Evolutionary conservation across 306 rosid genomes (phyloP), one percentile per base, ranked within the genome.

Genomic region (Acacia acuminata): DNA sequence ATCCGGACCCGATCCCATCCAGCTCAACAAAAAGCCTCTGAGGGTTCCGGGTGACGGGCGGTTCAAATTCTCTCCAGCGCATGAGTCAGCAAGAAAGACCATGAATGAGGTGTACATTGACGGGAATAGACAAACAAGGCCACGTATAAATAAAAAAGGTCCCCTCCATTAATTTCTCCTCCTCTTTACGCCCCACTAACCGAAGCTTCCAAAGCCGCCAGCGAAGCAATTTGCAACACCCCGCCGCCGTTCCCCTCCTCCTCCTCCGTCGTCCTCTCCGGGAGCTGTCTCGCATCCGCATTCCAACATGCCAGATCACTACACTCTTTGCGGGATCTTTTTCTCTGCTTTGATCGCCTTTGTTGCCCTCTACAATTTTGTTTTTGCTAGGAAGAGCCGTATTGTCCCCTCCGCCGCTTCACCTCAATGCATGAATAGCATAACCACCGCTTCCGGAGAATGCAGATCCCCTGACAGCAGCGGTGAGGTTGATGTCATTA

Each of bases 401-500:
- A 17, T 82, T 27, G 81, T 36, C 85, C 71, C 86, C 2, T 47
- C 50, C 36, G 86, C 58, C 67, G 79, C 79, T 55, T 77, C 68
- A 36, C 55, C 55, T 30, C 91, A 64, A 51, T 65, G 87, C 85
- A 75, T 79, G 71, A 76, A 83, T 48, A 89, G 84, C 75, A 50
- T 87, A 67, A 78, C 87, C 34, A 85, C 90, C 73, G 76, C 81
- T 0, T 73, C 81, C 45, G 93, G 87, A 75, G 92, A 93, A 84
- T 89, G 96, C 75, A 85, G 88, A 89, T 91, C 97, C 75, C 75
- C 58, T 8, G 77, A 55, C 27, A 77, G 71, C 20, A 60, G 38
- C 11, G 82, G 80, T 8, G 90, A 85, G 64, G 85, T 67, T 34
- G 98, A 95, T 82, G 85, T 95, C 68, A 88, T 95, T 81, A 87